A percentile compares a stretch with the other conserved stretches of the same genome.
phyloP scores from a whole-genome alignment of 768 basidiomycete species.

The Glaciozyma martinii region DNA sequence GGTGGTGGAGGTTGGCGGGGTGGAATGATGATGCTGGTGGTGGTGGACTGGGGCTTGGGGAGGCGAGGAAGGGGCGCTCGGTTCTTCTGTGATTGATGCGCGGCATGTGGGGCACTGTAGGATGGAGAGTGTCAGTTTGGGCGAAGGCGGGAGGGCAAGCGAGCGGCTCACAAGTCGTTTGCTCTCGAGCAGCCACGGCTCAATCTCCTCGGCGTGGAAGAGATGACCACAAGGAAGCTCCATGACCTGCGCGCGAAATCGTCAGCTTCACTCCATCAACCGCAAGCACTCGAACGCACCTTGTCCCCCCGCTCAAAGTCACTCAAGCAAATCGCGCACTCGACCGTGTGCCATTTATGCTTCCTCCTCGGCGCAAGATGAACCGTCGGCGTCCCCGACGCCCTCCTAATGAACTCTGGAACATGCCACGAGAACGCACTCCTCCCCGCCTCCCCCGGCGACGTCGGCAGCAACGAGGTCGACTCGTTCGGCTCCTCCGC shows the following conservation, averaged over 20 bases:
- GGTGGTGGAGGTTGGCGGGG: no score
- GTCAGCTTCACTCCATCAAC: neutral
- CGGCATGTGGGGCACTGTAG: neutral
- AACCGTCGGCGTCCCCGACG: slow-evolving; percentile 3
- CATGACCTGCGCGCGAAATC: slow-evolving; percentile 44
- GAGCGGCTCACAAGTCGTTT: neutral
- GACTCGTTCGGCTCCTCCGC: neutral
- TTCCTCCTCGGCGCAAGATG: slow-evolving; percentile 3
- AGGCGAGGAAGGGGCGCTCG: no score
- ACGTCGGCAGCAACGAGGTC: neutral
- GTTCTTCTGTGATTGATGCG: neutral
- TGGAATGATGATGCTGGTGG: no score
- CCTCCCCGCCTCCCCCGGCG: neutral
- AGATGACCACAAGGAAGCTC: slow-evolving; percentile 84
- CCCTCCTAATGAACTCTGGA: neutral
- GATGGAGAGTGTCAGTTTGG: neutral
- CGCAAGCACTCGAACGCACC: neutral
- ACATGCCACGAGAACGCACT: slow-evolving; percentile 7
- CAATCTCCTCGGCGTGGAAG: slow-evolving; percentile 84
- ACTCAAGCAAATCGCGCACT: slow-evolving; percentile 89
- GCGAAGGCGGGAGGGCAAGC: neutral
- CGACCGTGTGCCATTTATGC: slow-evolving; percentile 37
- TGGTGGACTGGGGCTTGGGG: no score
- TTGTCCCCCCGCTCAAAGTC: slow-evolving; percentile 72
- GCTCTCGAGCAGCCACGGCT: slow-evolving; percentile 70